Base-by-base conservation (phyloP, 2,329 filamentous ascomycete genomes). In the Fusarium luffae region DNA sequence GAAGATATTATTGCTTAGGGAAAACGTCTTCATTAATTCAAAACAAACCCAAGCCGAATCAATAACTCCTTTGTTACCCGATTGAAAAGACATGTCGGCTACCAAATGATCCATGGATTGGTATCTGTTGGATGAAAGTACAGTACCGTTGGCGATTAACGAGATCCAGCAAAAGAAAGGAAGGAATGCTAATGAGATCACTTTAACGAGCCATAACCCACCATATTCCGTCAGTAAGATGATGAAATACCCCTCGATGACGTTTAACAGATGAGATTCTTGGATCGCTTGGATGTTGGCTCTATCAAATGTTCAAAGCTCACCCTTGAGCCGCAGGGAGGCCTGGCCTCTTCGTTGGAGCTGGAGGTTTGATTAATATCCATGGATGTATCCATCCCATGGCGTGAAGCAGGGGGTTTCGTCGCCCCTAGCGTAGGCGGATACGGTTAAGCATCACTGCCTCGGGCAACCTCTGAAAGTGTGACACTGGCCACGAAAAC, bases 191-290 rank as follows among this genome's bases (percentile, higher is more conserved):
- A 50, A 69, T 65, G 66, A 70, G 66, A 70, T 70, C 62, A 65
- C 58, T 28, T 30, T 25, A 25, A 47, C 43, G 55, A 69, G 55
- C 56, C 66, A 28, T 27, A 62, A n/a, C 55, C 60, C 50, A 50
- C 54, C 49, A 68, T 51, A 30, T 59, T 62, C 71, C 27, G 57
- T 57, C 46, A 59, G 54, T 48, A 55, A 52, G 37, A 30, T 34
- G 43, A 63, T 44, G 23, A 51, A 52, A 41, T 72, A 61, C 73
- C 68, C 73, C 73, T 74, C 73, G 57, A 75, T 75, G 73, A 75
- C 71, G 73, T 72, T 69, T 62, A 44, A 52, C 21, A 27, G 27
- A 60, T 37, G 21, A 27, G 47, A 57, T 70, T 51, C 41, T 43
- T 59, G 63, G 46, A 56, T 59, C 28, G 50, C 41, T 68, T 56